Conservation (phyloP, 2,329 filamentous ascomycete species). For the Arthrobotrys sinensis region DNA sequence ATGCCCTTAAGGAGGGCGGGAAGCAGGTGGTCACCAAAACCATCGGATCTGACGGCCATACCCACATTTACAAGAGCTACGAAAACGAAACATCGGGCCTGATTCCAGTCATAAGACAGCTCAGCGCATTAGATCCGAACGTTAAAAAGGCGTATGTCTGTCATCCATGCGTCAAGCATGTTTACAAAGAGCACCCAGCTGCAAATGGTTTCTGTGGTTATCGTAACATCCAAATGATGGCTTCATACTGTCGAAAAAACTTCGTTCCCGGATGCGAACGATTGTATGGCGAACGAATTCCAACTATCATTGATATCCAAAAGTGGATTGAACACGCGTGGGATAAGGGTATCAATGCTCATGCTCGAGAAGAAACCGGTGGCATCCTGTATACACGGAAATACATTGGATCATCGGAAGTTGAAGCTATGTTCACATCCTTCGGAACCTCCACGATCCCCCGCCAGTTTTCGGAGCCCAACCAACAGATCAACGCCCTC, state of each 20-base stretch:
- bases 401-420: slow-evolving; percentile 94
- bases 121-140: slow-evolving; percentile 76
- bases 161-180: slow-evolving; percentile 80
- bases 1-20: slow-evolving; percentile 75
- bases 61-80: slow-evolving; percentile 67
- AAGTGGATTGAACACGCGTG: slow-evolving; percentile 89
- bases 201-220: slow-evolving; percentile 95
- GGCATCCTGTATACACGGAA: slow-evolving; percentile 90
- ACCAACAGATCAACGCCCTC: slow-evolving; percentile 66
- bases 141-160: slow-evolving; percentile 85
- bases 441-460: slow-evolving; percentile 22
- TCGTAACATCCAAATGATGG: slow-evolving; percentile 92
- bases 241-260: slow-evolving; percentile 80
- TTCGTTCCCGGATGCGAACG: slow-evolving; percentile 73
- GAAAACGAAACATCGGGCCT: slow-evolving; percentile 72
- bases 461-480: slow-evolving; percentile 19
- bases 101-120: slow-evolving; percentile 75
- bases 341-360: slow-evolving; percentile 84
- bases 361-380: slow-evolving; percentile 84
- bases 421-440: slow-evolving; percentile 66
- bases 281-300: slow-evolving; percentile 71
- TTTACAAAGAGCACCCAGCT: slow-evolving; percentile 85
- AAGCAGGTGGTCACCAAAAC: slow-evolving; percentile 68
- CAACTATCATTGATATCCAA: slow-evolving; percentile 85
- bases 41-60: slow-evolving; percentile 27